A percentile compares a stretch with the other conserved stretches of the same genome.
phyloP scores from a whole-genome alignment of 352 stramenopile genomes.

The Phytopythium montanum region DNA sequence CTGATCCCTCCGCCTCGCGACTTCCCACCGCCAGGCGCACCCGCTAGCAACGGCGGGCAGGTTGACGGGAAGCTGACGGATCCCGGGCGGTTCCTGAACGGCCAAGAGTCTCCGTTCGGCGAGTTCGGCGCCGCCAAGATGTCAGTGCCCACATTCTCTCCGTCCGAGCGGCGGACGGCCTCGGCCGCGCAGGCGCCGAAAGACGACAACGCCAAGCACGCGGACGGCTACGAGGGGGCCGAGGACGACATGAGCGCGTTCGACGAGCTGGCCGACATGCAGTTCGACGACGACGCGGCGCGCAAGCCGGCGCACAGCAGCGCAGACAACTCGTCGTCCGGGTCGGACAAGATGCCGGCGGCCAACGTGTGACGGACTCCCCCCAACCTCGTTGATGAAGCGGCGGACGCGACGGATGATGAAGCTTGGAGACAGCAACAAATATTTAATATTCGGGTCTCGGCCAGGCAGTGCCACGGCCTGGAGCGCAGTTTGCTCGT shows the following conservation, averaged over 20 bases:
- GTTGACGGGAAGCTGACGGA: background rate
- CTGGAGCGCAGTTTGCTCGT: background rate
- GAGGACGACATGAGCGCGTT: conserved; percentile 3
- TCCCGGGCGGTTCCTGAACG: conserved; percentile 3
- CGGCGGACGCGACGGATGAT: background rate
- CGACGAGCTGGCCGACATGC: background rate
- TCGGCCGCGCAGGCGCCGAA: background rate
- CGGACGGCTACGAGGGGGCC: background rate
- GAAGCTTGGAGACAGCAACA: background rate
- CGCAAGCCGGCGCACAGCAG: background rate
- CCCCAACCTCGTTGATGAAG: background rate
- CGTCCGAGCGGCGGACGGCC: conserved; percentile 4
- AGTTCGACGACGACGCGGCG: conserved; percentile 5
- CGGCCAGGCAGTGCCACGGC: background rate
- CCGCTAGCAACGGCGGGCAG: background rate
- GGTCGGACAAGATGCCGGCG: background rate
- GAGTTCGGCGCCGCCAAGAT: background rate
- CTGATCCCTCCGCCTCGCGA: background rate
- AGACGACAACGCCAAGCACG: background rate
- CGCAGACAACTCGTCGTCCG: background rate
- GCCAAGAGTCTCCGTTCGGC: conserved; percentile 6
- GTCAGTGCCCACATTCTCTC: conserved; percentile 5
- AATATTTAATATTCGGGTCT: conserved; percentile 3
- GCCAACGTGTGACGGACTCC: background rate
- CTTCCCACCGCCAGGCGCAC: background rate